Evolutionary conservation across 768 basidiomycete genomes (phyloP), one percentile per base, ranked within the genome.

Genomic region (Lactifluus hygrophoroides): DNA sequence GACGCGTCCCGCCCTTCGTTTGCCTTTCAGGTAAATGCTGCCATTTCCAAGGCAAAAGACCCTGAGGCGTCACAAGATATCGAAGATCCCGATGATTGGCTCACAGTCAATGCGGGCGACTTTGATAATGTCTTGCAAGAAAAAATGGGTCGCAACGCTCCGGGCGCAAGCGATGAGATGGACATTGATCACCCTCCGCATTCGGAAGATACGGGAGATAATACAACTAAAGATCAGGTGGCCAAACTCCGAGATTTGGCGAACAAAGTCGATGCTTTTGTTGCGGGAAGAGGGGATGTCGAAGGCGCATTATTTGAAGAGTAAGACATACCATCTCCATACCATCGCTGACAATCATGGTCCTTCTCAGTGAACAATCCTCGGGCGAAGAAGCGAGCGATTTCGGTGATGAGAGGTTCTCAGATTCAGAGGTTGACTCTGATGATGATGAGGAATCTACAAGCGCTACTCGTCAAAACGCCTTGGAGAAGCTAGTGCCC

Each of bases 301-400:
- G 87, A 91, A 61, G 96, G 96, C 3, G 96, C 93, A 0, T 73
- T 77, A 62, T 95, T 99, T 66, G 83, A 85, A 54, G 95, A 97
- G 94, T 98, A 72, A 67, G 88, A 25, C 49, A 37, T 21, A 16
- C 0, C 13, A 21, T 46, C 37, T 38, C 52, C 44, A 28, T n/a
- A 25, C 47, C 32, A 13, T 52, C 44, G 30, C 32, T 47, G 11
- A 14, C 13, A 7, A 11, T 19, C 32, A 46, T 61, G 5, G 46
- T 54, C 17, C 34, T 25, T 49, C 34, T 42, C 63, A 89, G 87
- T 64, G 89, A 88, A 62, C 69, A 74, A 58, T 32, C 50, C 49
- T 44, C 40, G 43, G 44, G 21, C 34, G 49, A 37, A 2, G 89
- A 90, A 17, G 34, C 17, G 53, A 85, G 85, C 42, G 79, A 72